phyloP scores from a whole-genome alignment of 2,329 filamentous ascomycete species.

The Neofusicoccum ribis region DNA sequence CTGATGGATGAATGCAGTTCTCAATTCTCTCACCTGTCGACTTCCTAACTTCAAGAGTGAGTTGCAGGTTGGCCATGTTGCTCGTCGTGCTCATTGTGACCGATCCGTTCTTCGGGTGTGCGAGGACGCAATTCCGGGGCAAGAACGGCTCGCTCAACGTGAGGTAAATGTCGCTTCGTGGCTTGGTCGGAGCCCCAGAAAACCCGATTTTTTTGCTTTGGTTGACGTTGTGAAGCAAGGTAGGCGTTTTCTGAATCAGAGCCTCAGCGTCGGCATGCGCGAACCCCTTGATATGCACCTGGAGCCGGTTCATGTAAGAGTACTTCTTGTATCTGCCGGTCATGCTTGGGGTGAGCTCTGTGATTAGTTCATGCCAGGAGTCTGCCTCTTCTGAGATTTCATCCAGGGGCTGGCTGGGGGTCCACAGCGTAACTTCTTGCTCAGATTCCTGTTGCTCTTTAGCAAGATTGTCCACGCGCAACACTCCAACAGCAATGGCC shows the following conservation, averaged over 20 bases:
- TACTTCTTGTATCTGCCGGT: constrained; percentile 76
- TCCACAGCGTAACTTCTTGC: constrained; percentile 76
- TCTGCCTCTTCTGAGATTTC: constrained; percentile 52
- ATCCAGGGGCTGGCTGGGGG: constrained; percentile 51
- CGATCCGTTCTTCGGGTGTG: constrained; percentile 76
- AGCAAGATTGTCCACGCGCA: constrained; percentile 75
- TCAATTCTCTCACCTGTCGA: constrained; percentile 79
- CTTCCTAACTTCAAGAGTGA: constrained; percentile 85
- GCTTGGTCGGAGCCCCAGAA: constrained; percentile 83
- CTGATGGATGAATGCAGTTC: constrained; percentile 82
- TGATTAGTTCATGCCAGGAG: constrained; percentile 72
- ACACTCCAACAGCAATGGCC: constrained; percentile 72
- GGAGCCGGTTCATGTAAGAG: constrained; percentile 70
- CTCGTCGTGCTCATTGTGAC: constrained; percentile 68
- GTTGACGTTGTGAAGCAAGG: constrained; percentile 75
- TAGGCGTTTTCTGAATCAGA: constrained; percentile 84
- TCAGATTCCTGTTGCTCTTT: constrained; percentile 72
- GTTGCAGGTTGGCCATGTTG: constrained; percentile 73
- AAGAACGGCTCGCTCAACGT: constrained; percentile 80
- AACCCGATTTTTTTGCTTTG: constrained; percentile 91
- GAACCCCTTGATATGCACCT: constrained; percentile 78
- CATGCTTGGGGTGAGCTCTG: constrained; percentile 70
- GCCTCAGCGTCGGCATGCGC: constrained; percentile 73
- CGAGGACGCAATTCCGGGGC: constrained; percentile 63
- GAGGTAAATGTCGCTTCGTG: constrained; percentile 91